These are phyloP conservation scores for Linum lewisii DNA, from an alignment of 345 rosid species.

Conservation along the genomic window DNA sequence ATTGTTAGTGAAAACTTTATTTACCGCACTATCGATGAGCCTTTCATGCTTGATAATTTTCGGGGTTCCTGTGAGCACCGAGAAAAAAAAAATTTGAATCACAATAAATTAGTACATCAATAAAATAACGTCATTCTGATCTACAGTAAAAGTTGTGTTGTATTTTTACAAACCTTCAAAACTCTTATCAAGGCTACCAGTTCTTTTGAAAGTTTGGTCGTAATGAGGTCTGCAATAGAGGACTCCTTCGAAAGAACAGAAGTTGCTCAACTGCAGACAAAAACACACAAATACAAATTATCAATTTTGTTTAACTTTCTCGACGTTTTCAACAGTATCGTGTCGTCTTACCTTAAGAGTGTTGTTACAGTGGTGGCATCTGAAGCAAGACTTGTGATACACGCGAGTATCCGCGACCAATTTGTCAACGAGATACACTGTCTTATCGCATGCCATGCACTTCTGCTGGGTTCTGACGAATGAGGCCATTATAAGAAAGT, in stretches of 20 bases:
- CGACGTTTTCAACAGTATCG: too few species aligned
- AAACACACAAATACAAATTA: too few species aligned
- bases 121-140: too few species aligned
- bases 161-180: constrained; percentile 35
- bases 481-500: constrained; percentile 17
- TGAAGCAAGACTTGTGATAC: constrained; percentile 52
- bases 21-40: constrained; percentile 36
- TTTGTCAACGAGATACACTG: constrained; percentile 56
- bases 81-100: too few species aligned
- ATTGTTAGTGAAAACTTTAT: not conserved
- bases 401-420: constrained; percentile 39
- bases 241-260: constrained; percentile 54
- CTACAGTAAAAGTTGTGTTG: not conserved
- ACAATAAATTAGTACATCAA: too few species aligned
- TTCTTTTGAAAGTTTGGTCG: constrained; percentile 60
- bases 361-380: constrained; percentile 55
- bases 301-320: too few species aligned
- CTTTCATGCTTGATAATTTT: constrained; percentile 45
- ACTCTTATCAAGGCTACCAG: constrained; percentile 56
- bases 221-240: constrained; percentile 60
- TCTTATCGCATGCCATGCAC: constrained; percentile 50
- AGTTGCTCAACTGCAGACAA: constrained; percentile 55
- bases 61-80: constrained; percentile 43
- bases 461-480: constrained; percentile 46
- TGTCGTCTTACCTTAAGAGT: constrained; percentile 48